phyloP scores from a whole-genome alignment of 208 protist species.

The Wallacemonas sp. region DNA sequence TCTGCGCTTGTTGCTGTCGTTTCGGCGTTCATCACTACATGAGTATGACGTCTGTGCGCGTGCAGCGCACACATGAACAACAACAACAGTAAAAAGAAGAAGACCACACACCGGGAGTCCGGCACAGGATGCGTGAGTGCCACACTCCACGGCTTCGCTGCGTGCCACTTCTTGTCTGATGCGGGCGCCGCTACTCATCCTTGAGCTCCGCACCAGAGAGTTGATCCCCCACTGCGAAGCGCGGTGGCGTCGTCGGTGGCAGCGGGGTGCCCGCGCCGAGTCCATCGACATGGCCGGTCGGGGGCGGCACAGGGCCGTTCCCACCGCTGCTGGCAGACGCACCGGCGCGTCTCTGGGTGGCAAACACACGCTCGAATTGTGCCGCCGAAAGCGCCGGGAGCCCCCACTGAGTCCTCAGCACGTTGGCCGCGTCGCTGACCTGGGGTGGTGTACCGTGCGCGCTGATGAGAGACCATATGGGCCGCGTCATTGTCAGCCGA shows the following conservation, averaged over 20 bases:
- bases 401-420: conserved; percentile 64
- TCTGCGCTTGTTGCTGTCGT: no score
- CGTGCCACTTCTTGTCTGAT: no score
- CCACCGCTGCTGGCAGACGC: conserved; percentile 12
- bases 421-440: conserved; percentile 39
- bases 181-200: background rate
- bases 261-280: no score
- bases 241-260: background rate
- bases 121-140: no score
- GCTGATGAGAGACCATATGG: conserved; percentile 48
- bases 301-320: conserved; percentile 4
- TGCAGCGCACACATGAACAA: no score
- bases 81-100: no score
- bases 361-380: background rate
- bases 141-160: no score
- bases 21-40: no score
- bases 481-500: conserved; percentile 41
- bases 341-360: no score
- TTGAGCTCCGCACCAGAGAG: conserved; percentile 1
- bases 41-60: no score
- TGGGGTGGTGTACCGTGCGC: conserved; percentile 74
- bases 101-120: no score
- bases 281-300: background rate
- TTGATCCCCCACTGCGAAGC: conserved; percentile 2
- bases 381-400: conserved; percentile 30